Evolutionary conservation across 768 basidiomycete genomes (phyloP).

Genomic region (Coprinopsis sp.): DNA sequence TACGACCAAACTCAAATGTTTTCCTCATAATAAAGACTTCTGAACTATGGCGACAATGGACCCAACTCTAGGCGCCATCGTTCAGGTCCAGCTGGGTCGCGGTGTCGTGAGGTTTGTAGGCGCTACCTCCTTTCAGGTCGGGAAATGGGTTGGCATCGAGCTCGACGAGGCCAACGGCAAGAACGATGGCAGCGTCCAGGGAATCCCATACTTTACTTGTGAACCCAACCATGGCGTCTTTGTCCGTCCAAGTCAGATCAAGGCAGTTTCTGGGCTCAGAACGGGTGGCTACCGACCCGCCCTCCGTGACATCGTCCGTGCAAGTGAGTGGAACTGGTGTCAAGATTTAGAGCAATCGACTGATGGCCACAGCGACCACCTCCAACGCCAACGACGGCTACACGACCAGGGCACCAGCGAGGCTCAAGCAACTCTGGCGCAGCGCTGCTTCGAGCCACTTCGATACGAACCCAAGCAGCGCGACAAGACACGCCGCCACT

Average conservation of each 20-base stretch:
- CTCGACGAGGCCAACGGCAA: conserved; percentile 81
- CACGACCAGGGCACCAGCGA: conserved; percentile 50
- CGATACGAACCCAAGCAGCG: conserved; percentile 29
- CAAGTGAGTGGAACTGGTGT: neutral
- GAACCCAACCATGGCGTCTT: conserved; percentile 79
- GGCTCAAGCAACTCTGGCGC: conserved; percentile 47
- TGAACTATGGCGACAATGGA: conserved; percentile 16
- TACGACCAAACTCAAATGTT: neutral
- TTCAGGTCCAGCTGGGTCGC: conserved; percentile 73
- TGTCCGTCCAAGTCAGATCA: conserved; percentile 82
- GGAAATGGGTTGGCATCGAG: conserved; percentile 95
- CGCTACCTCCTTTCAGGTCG: conserved; percentile 73
- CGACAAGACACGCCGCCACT: conserved; percentile 20
- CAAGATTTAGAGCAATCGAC: neutral
- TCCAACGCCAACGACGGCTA: conserved; percentile 19
- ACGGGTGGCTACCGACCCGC: conserved; percentile 28
- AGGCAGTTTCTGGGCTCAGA: conserved; percentile 49
- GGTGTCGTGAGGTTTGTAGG: conserved; percentile 88
- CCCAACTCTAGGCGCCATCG: conserved; percentile 61
- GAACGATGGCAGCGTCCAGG: conserved; percentile 90
- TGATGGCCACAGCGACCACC: conserved; percentile 17
- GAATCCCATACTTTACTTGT: conserved; percentile 78
- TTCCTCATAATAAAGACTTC: conserved; percentile 3
- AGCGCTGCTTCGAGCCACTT: conserved; percentile 33
- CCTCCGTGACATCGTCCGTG: conserved; percentile 13